Percentiles rank a stretch among this genome's conserved stretches.
These are phyloP conservation scores for Eucalyptus victrix DNA, from an alignment of 345 rosid genomes.

Conservation along the genomic window DNA sequence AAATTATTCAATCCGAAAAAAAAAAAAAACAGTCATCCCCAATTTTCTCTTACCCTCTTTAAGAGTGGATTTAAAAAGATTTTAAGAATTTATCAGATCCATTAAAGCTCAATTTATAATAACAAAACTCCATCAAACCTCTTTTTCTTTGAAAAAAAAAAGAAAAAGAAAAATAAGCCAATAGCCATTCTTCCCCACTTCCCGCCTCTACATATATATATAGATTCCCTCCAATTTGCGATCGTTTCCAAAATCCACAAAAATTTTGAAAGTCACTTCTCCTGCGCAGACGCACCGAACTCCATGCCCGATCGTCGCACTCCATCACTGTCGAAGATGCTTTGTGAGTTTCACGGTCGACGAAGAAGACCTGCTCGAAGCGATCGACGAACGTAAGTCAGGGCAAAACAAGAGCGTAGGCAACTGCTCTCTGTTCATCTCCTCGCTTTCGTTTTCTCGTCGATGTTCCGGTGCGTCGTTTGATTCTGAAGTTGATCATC, in stretches of 20 bases:
- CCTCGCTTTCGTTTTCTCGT: not conserved
- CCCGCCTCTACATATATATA: too few relatives aligned
- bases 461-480: not conserved
- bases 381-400: not conserved
- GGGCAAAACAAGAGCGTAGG: not conserved
- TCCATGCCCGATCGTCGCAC: not conserved
- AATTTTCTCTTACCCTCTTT: too few relatives aligned
- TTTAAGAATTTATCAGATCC: too few relatives aligned
- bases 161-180: too few relatives aligned
- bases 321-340: not conserved
- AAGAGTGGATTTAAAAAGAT: too few relatives aligned
- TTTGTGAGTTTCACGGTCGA: not conserved
- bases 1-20: too few relatives aligned
- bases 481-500: not conserved
- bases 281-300: not conserved
- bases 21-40: too few relatives aligned
- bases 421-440: not conserved
- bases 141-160: too few relatives aligned
- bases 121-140: too few relatives aligned
- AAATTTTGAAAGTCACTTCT: not conserved
- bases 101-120: too few relatives aligned
- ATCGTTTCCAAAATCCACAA: too few relatives aligned
- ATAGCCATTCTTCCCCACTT: too few relatives aligned
- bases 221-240: not conserved
- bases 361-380: not conserved